Evolutionary conservation across 2,329 filamentous ascomycete species (phyloP), one percentile per base, ranked within the genome.

Genomic region (Xylaria sp.): DNA sequence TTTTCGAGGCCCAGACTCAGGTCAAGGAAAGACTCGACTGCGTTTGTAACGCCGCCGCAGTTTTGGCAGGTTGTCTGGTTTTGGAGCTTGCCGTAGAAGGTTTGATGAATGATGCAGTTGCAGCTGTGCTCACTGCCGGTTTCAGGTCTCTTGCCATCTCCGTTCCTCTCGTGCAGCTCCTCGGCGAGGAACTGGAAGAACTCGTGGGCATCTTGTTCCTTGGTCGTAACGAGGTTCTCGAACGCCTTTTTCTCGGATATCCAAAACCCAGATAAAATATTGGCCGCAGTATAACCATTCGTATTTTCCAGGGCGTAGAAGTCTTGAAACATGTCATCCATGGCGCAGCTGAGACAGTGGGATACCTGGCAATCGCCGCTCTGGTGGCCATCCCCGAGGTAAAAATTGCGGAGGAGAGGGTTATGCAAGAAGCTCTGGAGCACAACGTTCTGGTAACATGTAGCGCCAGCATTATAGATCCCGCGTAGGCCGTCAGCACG

Each of bases 381-480:
- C 75, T 91, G 91, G 80, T 99, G 95, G 0, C 94, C 94, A 78
- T 97, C 94, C 49, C 92, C 91, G 6, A 99, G 90, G 79, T 97
- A 98, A 80, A 93, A 98, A 75, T 95, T 94, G 68, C 93, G 90
- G 36, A 99, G 87, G 54, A 98, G 87, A 0, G 95, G 95, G 78
- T 98, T 98, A 82, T 98, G 95, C 64, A 98, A 88, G 75, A 99
- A 90, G 66, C 92, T 94, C 80, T 98, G 96, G 18, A 99, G 86
- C 57, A 98, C 94, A 36, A 98, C 95, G 75, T 96, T 97, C 86
- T 98, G 95, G 81, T 98, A 99, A 83, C 95, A 99, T 12, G 96
- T 98, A 67, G 97, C 94, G n/a, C 95, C 96, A 79, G 97, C 95
- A 78, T 98, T 99, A 81, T 97, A 98, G 69, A 99, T 91, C 39